phyloP scores from a whole-genome alignment of 1,284 basidiomycete species.

The Pseudozyma thailandica region DNA sequence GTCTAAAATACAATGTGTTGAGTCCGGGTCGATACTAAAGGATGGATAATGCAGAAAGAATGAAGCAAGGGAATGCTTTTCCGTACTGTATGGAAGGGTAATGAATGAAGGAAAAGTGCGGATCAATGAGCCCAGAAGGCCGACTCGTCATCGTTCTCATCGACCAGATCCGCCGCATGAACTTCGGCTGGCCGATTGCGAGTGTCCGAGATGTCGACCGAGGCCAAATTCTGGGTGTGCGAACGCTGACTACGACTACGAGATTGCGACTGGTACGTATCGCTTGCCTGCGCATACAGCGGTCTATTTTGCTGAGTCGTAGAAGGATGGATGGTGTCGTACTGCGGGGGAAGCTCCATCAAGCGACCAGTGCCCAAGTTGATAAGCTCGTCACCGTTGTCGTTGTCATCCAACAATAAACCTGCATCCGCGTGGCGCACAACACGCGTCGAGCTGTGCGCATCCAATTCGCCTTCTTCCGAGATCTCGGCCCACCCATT shows the following conservation, averaged over 20 bases:
- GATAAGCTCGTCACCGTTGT: slow-evolving; percentile 46
- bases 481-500: slow-evolving; percentile 26
- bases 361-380: slow-evolving; percentile 18
- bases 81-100: background rate
- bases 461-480: background rate
- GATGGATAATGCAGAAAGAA: background rate
- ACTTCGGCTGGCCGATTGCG: slow-evolving; percentile 21
- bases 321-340: slow-evolving; percentile 47
- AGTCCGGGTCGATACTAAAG: too few species aligned
- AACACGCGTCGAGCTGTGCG: slow-evolving; percentile 18
- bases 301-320: slow-evolving; percentile 14
- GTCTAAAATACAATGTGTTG: background rate
- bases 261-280: slow-evolving; percentile 10
- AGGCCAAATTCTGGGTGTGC: slow-evolving; percentile 19
- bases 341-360: slow-evolving; percentile 59
- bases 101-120: background rate
- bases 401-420: slow-evolving; percentile 53
- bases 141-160: slow-evolving; percentile 42
- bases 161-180: slow-evolving; percentile 42
- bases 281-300: background rate
- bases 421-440: slow-evolving; percentile 57
- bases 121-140: slow-evolving; percentile 42
- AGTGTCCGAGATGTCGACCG: slow-evolving; percentile 36
- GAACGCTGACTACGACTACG: background rate
- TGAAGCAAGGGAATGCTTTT: background rate